These are phyloP conservation scores for Picea sitchensis DNA, from an alignment of 75 land plant genomes.

Conservation along the genomic window DNA sequence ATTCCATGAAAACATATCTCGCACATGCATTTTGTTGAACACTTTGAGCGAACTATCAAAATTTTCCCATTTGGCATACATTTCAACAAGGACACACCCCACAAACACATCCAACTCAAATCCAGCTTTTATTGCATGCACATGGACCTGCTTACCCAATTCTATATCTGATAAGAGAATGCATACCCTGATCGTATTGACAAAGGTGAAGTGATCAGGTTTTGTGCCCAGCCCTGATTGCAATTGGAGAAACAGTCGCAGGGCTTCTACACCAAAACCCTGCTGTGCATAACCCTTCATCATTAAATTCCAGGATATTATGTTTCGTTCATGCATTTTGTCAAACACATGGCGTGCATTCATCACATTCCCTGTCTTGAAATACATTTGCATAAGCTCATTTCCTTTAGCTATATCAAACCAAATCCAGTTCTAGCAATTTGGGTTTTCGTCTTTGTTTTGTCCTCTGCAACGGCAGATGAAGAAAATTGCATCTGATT, in stretches of 20 bases:
- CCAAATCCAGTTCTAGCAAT: too few species aligned
- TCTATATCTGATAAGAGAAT: background rate
- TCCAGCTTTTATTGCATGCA: background rate
- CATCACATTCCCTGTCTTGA: background rate
- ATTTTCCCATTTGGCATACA: conserved; percentile 32
- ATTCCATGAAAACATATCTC: conserved; percentile 66
- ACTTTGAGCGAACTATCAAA: conserved; percentile 27
- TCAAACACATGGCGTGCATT: background rate
- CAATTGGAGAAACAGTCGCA: conserved; percentile 8
- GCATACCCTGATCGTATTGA: conserved; percentile 11
- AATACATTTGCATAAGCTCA: background rate
- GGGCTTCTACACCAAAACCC: background rate
- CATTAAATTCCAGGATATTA: conserved; percentile 9
- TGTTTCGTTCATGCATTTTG: too few species aligned
- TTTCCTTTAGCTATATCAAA: background rate
- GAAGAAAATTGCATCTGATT: background rate
- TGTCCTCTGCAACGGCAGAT: background rate
- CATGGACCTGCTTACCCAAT: conserved; percentile 8
- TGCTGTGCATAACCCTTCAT: conserved; percentile 10
- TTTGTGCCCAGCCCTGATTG: background rate
- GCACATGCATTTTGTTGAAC: conserved; percentile 41
- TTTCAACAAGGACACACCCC: conserved; percentile 40
- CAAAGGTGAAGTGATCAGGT: conserved; percentile 11
- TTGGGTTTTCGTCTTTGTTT: background rate
- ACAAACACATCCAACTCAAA: conserved; percentile 34